Conservation (phyloP, 768 basidiomycete genomes). For the Leccinum boreale region DNA sequence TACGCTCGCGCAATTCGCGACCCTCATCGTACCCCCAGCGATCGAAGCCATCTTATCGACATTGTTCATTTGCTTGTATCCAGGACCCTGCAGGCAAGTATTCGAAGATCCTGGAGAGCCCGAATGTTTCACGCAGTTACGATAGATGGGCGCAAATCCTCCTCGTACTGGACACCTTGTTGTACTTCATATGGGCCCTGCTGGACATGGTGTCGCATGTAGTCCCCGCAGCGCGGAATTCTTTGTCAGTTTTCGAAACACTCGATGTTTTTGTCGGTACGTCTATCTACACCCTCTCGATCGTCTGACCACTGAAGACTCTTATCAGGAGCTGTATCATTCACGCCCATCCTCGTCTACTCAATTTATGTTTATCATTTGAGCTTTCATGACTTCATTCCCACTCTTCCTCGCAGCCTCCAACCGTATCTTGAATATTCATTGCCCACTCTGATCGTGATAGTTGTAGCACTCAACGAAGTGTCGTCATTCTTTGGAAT, state of each 20-base stretch:
- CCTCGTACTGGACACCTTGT: slow-evolving; percentile 58
- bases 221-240: slow-evolving; percentile 47
- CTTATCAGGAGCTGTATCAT: slow-evolving; percentile 48
- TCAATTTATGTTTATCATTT: slow-evolving; percentile 60
- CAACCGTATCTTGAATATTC: slow-evolving; percentile 42
- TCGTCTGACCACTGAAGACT: background rate
- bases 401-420: slow-evolving; percentile 49
- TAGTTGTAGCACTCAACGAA: slow-evolving; percentile 53
- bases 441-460: slow-evolving; percentile 53
- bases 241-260: slow-evolving; percentile 43
- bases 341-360: slow-evolving; percentile 63
- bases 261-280: slow-evolving; percentile 63
- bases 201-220: slow-evolving; percentile 60
- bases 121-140: slow-evolving; percentile 1
- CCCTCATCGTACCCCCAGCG: slow-evolving; percentile 59
- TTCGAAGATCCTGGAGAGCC: background rate
- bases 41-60: slow-evolving; percentile 61
- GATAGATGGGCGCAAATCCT: slow-evolving; percentile 51
- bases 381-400: slow-evolving; percentile 47
- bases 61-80: slow-evolving; percentile 47
- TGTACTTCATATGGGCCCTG: slow-evolving; percentile 56
- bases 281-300: slow-evolving; percentile 20
- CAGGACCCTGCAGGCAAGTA: slow-evolving; percentile 49
- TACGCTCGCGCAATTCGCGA: slow-evolving; percentile 40
- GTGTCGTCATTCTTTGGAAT: slow-evolving; percentile 64